Evolutionary conservation across 768 basidiomycete species (phyloP).

Genomic region (Boletus coccyginus): DNA sequence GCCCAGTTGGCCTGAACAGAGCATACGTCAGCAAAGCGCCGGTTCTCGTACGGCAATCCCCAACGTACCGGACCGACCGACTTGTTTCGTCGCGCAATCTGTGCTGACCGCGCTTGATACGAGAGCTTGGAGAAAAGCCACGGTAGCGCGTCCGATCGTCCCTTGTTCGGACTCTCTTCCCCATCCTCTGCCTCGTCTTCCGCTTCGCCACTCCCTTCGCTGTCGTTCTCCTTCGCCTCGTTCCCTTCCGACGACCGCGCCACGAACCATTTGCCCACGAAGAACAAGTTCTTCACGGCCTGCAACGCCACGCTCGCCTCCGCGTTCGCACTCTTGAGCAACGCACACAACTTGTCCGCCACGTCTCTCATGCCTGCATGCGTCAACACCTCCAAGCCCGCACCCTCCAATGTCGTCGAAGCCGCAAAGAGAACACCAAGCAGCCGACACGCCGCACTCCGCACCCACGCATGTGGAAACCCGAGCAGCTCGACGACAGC

Average conservation of each 20-base stretch:
- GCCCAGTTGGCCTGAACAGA: constrained; percentile 70
- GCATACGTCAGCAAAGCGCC: background rate
- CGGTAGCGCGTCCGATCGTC: constrained; percentile 57
- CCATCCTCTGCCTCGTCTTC: constrained; percentile 14
- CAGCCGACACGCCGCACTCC: constrained; percentile 73
- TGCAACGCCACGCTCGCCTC: constrained; percentile 75
- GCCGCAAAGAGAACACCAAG: constrained; percentile 68
- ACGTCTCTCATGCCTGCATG: constrained; percentile 58
- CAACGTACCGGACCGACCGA: constrained; percentile 30
- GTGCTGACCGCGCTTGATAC: constrained; percentile 75
- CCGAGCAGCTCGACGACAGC: constrained; percentile 63
- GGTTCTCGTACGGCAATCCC: no score
- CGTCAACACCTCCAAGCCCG: constrained; percentile 47
- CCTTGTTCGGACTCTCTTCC: constrained; percentile 15
- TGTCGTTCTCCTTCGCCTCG: constrained; percentile 19
- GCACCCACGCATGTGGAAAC: constrained; percentile 95
- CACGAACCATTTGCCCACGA: constrained; percentile 82
- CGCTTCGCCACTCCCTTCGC: constrained; percentile 10
- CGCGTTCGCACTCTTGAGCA: constrained; percentile 80
- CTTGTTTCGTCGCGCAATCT: constrained; percentile 64
- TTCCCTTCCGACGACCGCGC: constrained; percentile 34
- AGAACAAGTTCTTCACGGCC: constrained; percentile 90
- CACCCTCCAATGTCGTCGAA: constrained; percentile 33
- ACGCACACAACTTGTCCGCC: constrained; percentile 67
- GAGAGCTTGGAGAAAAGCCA: constrained; percentile 97